Conservation (phyloP, 1,284 basidiomycete genomes). For the Irpex lacteus region DNA sequence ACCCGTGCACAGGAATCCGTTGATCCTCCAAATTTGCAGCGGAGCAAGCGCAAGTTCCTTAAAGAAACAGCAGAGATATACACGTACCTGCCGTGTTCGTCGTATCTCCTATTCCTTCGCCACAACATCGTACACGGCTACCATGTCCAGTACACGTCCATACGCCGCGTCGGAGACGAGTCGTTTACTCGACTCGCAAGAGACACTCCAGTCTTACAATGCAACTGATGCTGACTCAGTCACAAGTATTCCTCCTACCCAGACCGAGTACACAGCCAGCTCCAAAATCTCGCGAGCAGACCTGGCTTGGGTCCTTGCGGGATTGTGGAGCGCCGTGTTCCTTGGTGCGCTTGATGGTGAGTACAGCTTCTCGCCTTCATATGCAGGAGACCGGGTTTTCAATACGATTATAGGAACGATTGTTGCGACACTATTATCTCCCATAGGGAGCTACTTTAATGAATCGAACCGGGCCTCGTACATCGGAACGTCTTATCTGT, state of each 20-base stretch:
- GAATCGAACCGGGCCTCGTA: conserved; percentile 81
- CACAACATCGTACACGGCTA: not conserved
- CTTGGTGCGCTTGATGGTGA: conserved; percentile 79
- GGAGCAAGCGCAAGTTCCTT: not conserved
- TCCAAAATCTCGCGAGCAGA: conserved; percentile 51
- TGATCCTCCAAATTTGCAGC: not conserved
- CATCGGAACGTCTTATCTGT: conserved; percentile 83
- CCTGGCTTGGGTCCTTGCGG: conserved; percentile 67
- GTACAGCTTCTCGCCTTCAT: conserved; percentile 14
- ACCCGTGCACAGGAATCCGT: not conserved
- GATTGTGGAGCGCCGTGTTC: conserved; percentile 77
- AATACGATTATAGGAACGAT: conserved; percentile 52
- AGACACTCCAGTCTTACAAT: conserved; percentile 10
- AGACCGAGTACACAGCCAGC: conserved; percentile 20
- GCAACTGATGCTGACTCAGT: conserved; percentile 3
- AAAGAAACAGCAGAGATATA: not conserved
- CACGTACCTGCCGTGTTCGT: not conserved
- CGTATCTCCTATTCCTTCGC: not conserved
- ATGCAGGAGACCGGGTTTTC: no score
- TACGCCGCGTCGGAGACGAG: conserved; percentile 12
- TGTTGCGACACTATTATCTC: conserved; percentile 74
- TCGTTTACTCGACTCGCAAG: conserved; percentile 8
- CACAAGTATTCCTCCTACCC: conserved; percentile 13
- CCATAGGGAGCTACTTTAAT: conserved; percentile 78
- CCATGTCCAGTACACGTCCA: conserved; percentile 9